Percentiles rank a stretch among this genome's conserved stretches.
phyloP scores from a whole-genome alignment of 768 basidiomycete genomes.

The Terana coerulea region DNA sequence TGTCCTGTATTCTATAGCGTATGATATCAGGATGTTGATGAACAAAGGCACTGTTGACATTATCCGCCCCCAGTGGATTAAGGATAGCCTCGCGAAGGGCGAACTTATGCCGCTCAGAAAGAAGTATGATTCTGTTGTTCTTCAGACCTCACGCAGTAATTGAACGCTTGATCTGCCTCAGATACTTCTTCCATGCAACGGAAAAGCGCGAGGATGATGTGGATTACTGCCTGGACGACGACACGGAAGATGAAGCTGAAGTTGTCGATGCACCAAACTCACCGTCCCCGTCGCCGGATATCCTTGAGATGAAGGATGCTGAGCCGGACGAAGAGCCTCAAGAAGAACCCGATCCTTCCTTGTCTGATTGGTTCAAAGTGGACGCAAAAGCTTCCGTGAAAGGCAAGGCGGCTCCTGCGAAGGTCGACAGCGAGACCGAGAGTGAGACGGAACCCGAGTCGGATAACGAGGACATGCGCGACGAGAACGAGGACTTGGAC shows the following conservation, averaged over 20 bases:
- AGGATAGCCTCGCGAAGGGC: slow-evolving; percentile 64
- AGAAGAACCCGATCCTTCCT: slow-evolving; percentile 42
- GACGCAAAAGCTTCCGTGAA: slow-evolving; percentile 26
- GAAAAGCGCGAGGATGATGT: slow-evolving; percentile 41
- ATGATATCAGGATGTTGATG: slow-evolving; percentile 66
- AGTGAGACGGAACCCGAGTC: slow-evolving; percentile 68
- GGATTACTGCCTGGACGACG: slow-evolving; percentile 41
- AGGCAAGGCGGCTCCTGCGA: slow-evolving; percentile 8
- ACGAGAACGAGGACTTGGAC: slow-evolving; percentile 21
- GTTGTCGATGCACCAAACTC: too few species aligned
- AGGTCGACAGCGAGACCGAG: slow-evolving; percentile 47
- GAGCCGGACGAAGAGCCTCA: slow-evolving; percentile 22
- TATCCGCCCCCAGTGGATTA: slow-evolving; percentile 77
- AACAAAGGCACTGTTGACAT: slow-evolving; percentile 70
- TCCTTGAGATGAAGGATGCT: slow-evolving; percentile 14
- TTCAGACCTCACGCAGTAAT: neutral
- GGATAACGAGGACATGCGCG: slow-evolving; percentile 55
- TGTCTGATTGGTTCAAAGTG: slow-evolving; percentile 62
- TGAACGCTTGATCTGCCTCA: slow-evolving; percentile 22
- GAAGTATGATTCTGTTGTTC: slow-evolving; percentile 42
- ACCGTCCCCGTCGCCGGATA: slow-evolving; percentile 9
- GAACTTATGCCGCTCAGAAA: slow-evolving; percentile 58
- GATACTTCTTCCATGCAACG: slow-evolving; percentile 80
- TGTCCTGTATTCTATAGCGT: slow-evolving; percentile 39
- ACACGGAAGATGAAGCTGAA: too few species aligned